Percentiles rank a stretch among this genome's conserved stretches.
These are phyloP conservation scores for Salix dunnii DNA, from an alignment of 345 rosid species.

Conservation along the genomic window DNA sequence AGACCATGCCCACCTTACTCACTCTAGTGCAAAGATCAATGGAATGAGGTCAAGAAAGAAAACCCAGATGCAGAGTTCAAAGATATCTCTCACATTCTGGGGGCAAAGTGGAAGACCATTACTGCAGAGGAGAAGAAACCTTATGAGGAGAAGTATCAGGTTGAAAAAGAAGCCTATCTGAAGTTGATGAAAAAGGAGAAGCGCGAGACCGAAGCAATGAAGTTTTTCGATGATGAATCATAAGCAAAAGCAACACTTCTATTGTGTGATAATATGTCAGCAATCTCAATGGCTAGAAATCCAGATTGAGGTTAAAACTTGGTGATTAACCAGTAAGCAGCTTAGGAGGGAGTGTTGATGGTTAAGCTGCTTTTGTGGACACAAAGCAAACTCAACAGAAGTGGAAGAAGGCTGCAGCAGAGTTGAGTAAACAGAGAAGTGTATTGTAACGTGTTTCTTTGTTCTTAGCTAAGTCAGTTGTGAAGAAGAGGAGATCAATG, in stretches of 20 bases:
- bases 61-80: constrained; percentile 85
- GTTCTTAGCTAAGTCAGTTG: too few relatives aligned
- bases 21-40: constrained; percentile 82
- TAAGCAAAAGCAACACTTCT: constrained; percentile 47
- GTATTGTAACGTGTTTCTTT: too few relatives aligned
- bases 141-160: constrained; percentile 77
- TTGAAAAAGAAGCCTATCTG: constrained; percentile 68
- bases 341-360: too few relatives aligned
- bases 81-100: constrained; percentile 67
- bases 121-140: constrained; percentile 87
- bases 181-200: constrained; percentile 67
- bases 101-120: constrained; percentile 78
- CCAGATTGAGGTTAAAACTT: too few relatives aligned
- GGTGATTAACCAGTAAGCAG: too few relatives aligned
- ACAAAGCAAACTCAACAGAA: too few relatives aligned
- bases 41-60: constrained; percentile 79
- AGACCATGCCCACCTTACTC: constrained; percentile 76
- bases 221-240: constrained; percentile 76
- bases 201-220: constrained; percentile 85
- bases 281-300: too few relatives aligned
- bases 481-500: too few relatives aligned
- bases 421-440: too few relatives aligned
- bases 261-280: too few relatives aligned
- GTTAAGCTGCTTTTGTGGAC: too few relatives aligned
- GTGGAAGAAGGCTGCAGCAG: too few relatives aligned